Evolutionary conservation across 257 asterid species (phyloP).

Genomic region (Solanum chiquidenum): DNA sequence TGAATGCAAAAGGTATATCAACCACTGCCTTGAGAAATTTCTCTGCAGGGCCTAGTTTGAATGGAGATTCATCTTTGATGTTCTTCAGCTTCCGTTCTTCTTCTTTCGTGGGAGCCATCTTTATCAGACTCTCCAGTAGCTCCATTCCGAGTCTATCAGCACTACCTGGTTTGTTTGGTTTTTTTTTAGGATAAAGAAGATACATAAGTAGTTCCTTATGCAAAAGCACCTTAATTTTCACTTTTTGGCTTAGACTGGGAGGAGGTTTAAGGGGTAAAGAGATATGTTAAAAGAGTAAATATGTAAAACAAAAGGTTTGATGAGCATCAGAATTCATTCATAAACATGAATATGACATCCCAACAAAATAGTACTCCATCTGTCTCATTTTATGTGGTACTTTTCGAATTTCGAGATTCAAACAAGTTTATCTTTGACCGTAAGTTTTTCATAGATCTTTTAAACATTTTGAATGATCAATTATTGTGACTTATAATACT

Average conservation of each 20-base stretch:
- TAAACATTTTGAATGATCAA: too few relatives aligned
- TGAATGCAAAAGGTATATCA: conserved; percentile 64
- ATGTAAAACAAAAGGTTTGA: background rate
- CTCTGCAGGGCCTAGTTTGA: conserved; percentile 68
- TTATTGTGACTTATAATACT: too few relatives aligned
- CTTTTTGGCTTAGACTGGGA: background rate
- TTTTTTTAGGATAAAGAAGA: background rate
- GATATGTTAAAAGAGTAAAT: background rate
- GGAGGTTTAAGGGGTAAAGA: background rate
- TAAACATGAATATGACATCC: background rate
- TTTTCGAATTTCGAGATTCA: too few relatives aligned
- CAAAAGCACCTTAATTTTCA: background rate
- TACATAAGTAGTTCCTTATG: background rate
- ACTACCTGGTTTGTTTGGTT: conserved; percentile 28
- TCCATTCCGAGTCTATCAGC: conserved; percentile 56
- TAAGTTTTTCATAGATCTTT: too few relatives aligned
- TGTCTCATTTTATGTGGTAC: too few relatives aligned
- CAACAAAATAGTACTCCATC: background rate
- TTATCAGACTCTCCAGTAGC: conserved; percentile 60
- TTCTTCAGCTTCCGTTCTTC: conserved; percentile 58
- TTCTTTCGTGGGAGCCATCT: conserved; percentile 79
- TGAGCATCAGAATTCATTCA: background rate
- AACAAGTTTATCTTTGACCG: too few relatives aligned
- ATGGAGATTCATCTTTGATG: conserved; percentile 41
- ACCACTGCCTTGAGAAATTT: conserved; percentile 65